Base-by-base conservation (phyloP, 1,284 basidiomycete genomes). In the Ganoderma lingzhi region DNA sequence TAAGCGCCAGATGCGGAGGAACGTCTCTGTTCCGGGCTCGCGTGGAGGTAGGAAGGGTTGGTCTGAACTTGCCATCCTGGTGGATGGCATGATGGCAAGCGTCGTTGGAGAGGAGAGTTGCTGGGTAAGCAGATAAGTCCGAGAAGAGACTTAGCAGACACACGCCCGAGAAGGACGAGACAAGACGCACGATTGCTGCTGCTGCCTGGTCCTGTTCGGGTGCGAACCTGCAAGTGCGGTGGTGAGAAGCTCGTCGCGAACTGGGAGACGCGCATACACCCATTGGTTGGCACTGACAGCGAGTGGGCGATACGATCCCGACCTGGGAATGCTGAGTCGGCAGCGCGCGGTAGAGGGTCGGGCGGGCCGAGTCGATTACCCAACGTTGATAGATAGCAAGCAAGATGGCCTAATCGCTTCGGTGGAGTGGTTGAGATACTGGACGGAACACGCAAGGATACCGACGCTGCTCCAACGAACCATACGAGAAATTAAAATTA, bases 71-170 rank as follows among this genome's bases (percentile, higher is more conserved):
- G 35, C 56, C n/a, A 59, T 59, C 56, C 37, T 39, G 35, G 56
- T 39, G 5, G 17, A 35, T 35, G 3, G 28, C 30, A 19, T 37
- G n/a, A 19, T 37, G n/a, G 3, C 19, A 14, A 12, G 56, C 10
- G 56, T 48, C 32, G 17, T 39, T 19, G 37, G 19, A 39, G 56
- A 14, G 32, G 32, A 58, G 32, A 28, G 15, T 58, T 9, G 32
- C 14, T 56, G 35, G 30, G 19, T 14, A 10, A 35, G 39, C 14
- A 37, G 66, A 59, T 71, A 71, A 68, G 66, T 68, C 70, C 70
- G 4, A 23, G 45, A 45, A 51, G 14, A 66, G 64, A 71, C 70
- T 71, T 71, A 63, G n/a, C 61, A 39, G 53, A 14, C 41, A 41
- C 61, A 30, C 30, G 60, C 61, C 44, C 53, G 70, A 63, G 56